Evolutionary conservation across 225 moss, liverwort and hornwort genomes (phyloP).

Genomic region (Physcomitrellopsis africana): DNA sequence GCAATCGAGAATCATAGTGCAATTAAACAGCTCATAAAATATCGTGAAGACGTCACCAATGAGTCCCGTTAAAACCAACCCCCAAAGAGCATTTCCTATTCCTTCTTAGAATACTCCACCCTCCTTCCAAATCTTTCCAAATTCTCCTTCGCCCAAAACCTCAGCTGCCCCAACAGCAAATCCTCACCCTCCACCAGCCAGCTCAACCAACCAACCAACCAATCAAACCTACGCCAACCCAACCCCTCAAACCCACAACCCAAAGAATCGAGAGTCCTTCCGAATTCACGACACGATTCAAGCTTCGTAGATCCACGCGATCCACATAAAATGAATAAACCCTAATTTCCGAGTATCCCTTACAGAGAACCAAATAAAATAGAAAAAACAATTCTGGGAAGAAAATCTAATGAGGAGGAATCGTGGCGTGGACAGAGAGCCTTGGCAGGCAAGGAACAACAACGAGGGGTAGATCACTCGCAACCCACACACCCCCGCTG

Average conservation of each 20-base stretch:
- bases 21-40: not conserved
- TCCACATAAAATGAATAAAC: constrained; percentile 1
- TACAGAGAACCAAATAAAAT: constrained; percentile 16
- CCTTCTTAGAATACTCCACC: not conserved
- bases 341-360: not conserved
- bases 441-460: not conserved
- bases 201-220: not conserved
- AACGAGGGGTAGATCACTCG: not conserved
- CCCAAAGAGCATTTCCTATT: not conserved
- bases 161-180: not conserved
- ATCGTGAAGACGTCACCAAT: not conserved
- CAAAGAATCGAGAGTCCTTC: not conserved
- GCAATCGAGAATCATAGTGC: constrained; percentile 23
- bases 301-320: constrained; percentile 11
- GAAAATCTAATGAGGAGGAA: not conserved
- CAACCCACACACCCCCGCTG: not conserved
- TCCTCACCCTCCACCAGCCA: constrained; percentile 15
- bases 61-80: constrained; percentile 20
- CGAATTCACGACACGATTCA: not conserved
- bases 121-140: not conserved
- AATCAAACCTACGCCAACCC: not conserved
- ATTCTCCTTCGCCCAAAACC: constrained; percentile 11
- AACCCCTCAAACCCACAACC: not conserved
- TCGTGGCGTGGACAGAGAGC: not conserved
- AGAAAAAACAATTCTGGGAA: not conserved